Percentiles rank a stretch among this genome's conserved stretches.
Conservation (phyloP, 495 filamentous ascomycete genomes). For the Penicillium longicatenatum region DNA sequence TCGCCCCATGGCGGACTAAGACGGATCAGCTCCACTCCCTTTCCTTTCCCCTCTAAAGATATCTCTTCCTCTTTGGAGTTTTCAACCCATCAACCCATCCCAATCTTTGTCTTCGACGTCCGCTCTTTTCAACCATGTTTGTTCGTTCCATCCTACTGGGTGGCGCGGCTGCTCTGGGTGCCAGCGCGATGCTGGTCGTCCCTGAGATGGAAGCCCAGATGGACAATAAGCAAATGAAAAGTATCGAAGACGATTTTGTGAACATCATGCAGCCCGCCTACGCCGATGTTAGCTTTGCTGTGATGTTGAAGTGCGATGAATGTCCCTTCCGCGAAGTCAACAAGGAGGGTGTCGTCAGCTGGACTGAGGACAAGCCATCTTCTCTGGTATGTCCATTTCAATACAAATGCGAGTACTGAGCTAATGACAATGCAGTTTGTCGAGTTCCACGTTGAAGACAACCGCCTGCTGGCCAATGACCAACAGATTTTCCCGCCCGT, state of each 20-base stretch:
- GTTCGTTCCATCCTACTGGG: conserved; percentile 45
- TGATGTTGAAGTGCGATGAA: conserved; percentile 47
- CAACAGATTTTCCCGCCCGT: conserved; percentile 52
- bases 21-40: conserved; percentile 22
- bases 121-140: conserved; percentile 40
- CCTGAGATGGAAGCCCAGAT: conserved; percentile 40
- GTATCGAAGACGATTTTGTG: conserved; percentile 28
- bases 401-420: neutral
- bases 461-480: conserved; percentile 48
- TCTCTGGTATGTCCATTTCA: conserved; percentile 36
- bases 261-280: conserved; percentile 30
- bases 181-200: conserved; percentile 50
- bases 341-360: conserved; percentile 35
- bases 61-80: conserved; percentile 4
- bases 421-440: conserved; percentile 34
- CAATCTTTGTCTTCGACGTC: conserved; percentile 22
- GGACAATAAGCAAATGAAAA: conserved; percentile 14
- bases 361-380: conserved; percentile 40
- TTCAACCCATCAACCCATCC: conserved; percentile 3
- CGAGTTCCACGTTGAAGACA: conserved; percentile 45
- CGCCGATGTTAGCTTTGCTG: conserved; percentile 30
- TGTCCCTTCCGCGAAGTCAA: conserved; percentile 46
- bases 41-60: conserved; percentile 17
- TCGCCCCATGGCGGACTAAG: conserved; percentile 16
- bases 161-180: conserved; percentile 43